phyloP scores from a whole-genome alignment of 371 early-diverging fungal species.

The Thermomucor indicae-seudaticae region DNA sequence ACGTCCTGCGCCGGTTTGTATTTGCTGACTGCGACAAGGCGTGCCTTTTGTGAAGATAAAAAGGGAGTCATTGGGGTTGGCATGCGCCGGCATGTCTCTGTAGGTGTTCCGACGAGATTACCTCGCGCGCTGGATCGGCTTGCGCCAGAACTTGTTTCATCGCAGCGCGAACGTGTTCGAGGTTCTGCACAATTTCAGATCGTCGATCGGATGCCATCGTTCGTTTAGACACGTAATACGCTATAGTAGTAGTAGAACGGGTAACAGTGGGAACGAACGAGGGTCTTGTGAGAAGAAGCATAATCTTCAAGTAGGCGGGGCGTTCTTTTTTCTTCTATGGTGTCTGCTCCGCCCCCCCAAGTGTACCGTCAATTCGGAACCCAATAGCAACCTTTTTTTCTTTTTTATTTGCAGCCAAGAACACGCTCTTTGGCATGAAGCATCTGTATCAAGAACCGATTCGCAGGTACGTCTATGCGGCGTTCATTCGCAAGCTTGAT shows the following conservation, averaged over 20 bases:
- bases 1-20: conserved; percentile 84
- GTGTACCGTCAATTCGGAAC: no score
- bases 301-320: no score
- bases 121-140: not conserved
- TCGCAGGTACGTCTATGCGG: conserved; percentile 6
- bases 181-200: conserved; percentile 15
- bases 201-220: conserved; percentile 16
- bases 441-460: not conserved
- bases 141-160: conserved; percentile 1
- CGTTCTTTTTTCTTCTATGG: no score
- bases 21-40: conserved; percentile 92
- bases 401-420: not conserved
- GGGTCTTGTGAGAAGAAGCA: no score
- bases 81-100: not conserved
- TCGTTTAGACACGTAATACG: no score
- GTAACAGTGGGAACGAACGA: no score
- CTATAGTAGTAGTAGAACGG: no score
- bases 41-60: conserved; percentile 18
- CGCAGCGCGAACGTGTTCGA: conserved; percentile 13
- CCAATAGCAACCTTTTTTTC: no score
- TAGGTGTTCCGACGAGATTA: not conserved
- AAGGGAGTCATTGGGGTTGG: not conserved
- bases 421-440: not conserved
- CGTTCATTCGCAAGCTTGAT: conserved; percentile 19
- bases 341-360: no score